Evolutionary conservation across 257 asterid species (phyloP), one percentile per base, ranked within the genome.

Genomic region (Linderniella brevidens): DNA sequence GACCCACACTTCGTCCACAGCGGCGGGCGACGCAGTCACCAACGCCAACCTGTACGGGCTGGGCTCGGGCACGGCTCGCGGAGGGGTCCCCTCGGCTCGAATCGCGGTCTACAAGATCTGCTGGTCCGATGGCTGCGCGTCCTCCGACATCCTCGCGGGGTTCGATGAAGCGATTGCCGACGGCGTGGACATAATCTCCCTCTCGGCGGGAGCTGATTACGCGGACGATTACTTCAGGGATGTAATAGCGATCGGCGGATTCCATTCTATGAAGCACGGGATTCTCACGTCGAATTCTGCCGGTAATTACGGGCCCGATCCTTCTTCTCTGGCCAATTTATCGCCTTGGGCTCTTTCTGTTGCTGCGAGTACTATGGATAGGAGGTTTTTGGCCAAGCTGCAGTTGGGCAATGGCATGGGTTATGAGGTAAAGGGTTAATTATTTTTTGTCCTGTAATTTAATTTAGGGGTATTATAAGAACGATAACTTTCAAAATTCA

Each of bases 1-100:
- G 18, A 73, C 92, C n/a, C 96, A 85, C 72, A 85, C 96, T 0
- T 65, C 93, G 57, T 85, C 96, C 0, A 85, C 92, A 0, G 96
- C 76, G 0, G 81, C 81, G 0, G 93, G 93, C 0, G 16, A 37
- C 14, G 37, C 66, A 10, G 86, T 81, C 15, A 49, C n/a, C 0
- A 69, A 63, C 9, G 81, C 77, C 0, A 78, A 59, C 55, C 13
- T 76, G 8, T 66, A 59, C 13, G 81, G 83, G 25, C 29, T 81
- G 11, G 82, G 68, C 0, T 13, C 52, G n/a, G 92, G 93, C 9
- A 78, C 77, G 0, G 93, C 92, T 5, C 67, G 96, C 0, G 96
- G 96, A 0, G 92, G 76, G 2, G 86, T 67, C 20, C 93, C 92
- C 0, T 64, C 77, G 0, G 88, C 92, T 4, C 85, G 96, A 0